Percentiles rank a stretch among this genome's conserved stretches.
phyloP scores from a whole-genome alignment of 2,329 filamentous ascomycete species.

The Clonostachys solani region DNA sequence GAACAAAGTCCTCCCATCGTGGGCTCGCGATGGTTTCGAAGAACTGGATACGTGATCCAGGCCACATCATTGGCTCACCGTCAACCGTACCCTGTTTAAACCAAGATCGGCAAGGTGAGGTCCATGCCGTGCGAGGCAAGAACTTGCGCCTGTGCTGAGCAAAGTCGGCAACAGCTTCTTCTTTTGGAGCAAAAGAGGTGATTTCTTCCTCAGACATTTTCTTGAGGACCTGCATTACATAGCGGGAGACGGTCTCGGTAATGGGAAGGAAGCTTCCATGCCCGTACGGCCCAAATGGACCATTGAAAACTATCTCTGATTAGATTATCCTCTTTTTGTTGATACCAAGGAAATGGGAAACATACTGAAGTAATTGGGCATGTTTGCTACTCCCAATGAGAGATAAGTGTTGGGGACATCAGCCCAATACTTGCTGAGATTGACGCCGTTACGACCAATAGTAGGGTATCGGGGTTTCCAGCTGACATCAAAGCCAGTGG shows the following conservation, averaged over 20 bases:
- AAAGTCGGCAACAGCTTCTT: conserved; percentile 44
- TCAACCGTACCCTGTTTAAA: conserved; percentile 38
- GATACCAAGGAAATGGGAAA: too few relatives aligned
- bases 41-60: conserved; percentile 44
- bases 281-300: conserved; percentile 22
- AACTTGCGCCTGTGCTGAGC: conserved; percentile 41
- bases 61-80: conserved; percentile 37
- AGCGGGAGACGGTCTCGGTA: conserved; percentile 45
- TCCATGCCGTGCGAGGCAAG: conserved; percentile 50
- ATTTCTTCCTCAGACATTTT: conserved; percentile 48
- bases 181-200: conserved; percentile 36
- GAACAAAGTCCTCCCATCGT: conserved; percentile 47
- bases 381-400: conserved; percentile 40
- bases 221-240: conserved; percentile 41
- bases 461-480: background rate
- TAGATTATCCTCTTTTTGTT: too few relatives aligned
- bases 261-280: conserved; percentile 47
- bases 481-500: conserved; percentile 44
- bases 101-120: conserved; percentile 38
- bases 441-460: conserved; percentile 25
- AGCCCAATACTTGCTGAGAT: background rate
- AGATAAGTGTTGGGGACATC: conserved; percentile 41
- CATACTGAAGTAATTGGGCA: conserved; percentile 32
- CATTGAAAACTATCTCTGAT: background rate
- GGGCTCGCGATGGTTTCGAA: conserved; percentile 43